Conservation (phyloP, 176 grass and related monocot species). For the Raddia guianensis region DNA sequence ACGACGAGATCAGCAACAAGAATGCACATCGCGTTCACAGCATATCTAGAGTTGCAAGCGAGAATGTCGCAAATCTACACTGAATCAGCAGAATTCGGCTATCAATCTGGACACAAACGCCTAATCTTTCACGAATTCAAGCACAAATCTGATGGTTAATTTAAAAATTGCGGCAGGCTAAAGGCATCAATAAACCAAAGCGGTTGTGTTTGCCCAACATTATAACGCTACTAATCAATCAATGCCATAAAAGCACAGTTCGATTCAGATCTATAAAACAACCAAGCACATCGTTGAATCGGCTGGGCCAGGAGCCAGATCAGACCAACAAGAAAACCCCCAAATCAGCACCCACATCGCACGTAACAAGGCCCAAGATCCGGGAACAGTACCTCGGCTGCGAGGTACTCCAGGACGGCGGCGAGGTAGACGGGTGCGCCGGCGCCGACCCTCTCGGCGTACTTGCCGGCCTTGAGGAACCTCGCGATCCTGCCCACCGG, state of each 20-base stretch:
- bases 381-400: slow-evolving; percentile 48
- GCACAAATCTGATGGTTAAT: not conserved
- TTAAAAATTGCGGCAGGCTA: not conserved
- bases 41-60: not conserved
- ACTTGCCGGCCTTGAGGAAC: slow-evolving; percentile 95
- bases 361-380: not conserved
- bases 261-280: slow-evolving; percentile 2
- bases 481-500: slow-evolving; percentile 85
- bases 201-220: rapidly evolving
- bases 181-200: not conserved
- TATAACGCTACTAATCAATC: rapidly evolving
- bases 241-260: not conserved
- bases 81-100: not conserved
- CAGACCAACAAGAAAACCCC: not conserved
- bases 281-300: rapidly evolving
- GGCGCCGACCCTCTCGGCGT: slow-evolving; percentile 61
- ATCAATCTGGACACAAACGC: not conserved
- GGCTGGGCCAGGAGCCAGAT: not conserved
- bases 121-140: not conserved
- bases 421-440: slow-evolving; percentile 74
- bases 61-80: too few species aligned
- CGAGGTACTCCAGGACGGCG: slow-evolving; percentile 70
- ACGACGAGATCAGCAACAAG: not conserved
- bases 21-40: too few species aligned
- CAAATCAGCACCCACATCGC: slow-evolving; percentile 25